Evolutionary conservation across 495 filamentous ascomycete genomes (phyloP).

Genomic region (Glonium stellatum): DNA sequence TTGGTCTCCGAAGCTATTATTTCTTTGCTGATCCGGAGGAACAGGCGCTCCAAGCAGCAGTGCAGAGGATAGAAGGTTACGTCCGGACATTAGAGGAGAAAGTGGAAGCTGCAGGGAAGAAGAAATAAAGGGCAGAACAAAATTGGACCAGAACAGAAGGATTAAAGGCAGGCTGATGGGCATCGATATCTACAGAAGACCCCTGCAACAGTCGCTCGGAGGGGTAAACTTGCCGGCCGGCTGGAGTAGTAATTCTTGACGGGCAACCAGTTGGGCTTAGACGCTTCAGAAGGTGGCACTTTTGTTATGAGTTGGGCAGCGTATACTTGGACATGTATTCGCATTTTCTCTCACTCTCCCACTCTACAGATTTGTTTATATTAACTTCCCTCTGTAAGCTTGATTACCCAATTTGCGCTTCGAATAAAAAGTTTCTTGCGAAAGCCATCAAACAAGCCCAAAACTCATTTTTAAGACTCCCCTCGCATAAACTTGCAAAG

Average conservation of each 20-base stretch:
- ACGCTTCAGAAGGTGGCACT: background rate
- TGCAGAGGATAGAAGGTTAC: constrained; percentile 77
- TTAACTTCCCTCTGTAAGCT: background rate
- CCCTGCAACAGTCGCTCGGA: background rate
- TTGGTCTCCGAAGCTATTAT: background rate
- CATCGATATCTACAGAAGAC: too few species aligned
- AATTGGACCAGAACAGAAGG: background rate
- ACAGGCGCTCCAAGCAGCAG: constrained; percentile 80
- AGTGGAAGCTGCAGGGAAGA: constrained; percentile 61
- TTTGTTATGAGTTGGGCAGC: background rate
- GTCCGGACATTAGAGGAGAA: constrained; percentile 75
- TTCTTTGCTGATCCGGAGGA: background rate
- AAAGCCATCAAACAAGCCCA: too few species aligned
- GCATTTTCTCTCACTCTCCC: background rate
- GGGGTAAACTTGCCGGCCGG: background rate
- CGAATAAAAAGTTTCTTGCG: too few species aligned
- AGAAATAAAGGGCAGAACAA: constrained; percentile 39
- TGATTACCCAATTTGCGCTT: too few species aligned
- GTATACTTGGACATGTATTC: background rate
- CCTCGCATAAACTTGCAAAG: background rate
- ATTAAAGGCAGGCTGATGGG: too few species aligned
- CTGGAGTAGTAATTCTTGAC: background rate
- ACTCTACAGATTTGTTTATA: background rate
- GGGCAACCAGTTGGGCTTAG: background rate
- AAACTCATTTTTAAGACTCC: background rate